Conservation (phyloP, 495 filamentous ascomycete species). For the Penicillium maclennaniae region DNA sequence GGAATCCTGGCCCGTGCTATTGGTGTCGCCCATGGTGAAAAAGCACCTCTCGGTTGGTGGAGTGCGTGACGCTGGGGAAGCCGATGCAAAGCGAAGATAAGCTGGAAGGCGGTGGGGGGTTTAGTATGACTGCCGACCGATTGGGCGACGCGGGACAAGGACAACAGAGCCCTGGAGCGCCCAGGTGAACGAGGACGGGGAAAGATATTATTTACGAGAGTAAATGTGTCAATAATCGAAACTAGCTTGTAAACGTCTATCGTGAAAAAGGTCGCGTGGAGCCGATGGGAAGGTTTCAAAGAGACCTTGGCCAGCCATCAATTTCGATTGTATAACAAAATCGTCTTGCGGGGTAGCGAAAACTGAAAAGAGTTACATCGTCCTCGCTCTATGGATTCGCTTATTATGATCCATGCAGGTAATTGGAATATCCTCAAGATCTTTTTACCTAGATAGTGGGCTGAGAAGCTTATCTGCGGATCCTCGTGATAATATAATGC, state of each 20-base stretch:
- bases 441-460: not conserved
- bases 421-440: not conserved
- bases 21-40: slow-evolving; percentile 25
- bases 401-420: not conserved
- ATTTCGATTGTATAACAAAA: slow-evolving; percentile 21
- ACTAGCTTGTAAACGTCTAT: not conserved
- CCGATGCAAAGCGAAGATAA: slow-evolving; percentile 50
- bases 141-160: slow-evolving; percentile 5
- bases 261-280: not conserved
- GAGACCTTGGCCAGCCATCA: slow-evolving; percentile 12
- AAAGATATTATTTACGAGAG: not conserved
- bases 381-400: not conserved
- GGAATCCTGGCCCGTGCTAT: slow-evolving; percentile 18
- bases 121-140: slow-evolving; percentile 25
- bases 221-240: not conserved
- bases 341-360: slow-evolving; percentile 14
- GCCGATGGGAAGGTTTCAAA: slow-evolving; percentile 1
- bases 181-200: not conserved
- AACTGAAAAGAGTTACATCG: slow-evolving; percentile 18
- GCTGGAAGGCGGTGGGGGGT: slow-evolving; percentile 37
- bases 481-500: not conserved
- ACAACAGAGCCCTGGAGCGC: not conserved
- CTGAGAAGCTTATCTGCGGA: not conserved
- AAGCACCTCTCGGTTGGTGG: slow-evolving; percentile 16
- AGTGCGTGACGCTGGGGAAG: slow-evolving; percentile 27